Evolutionary conservation across 805 yeast genomes (phyloP).

Genomic region (Ogataea glucozyma): DNA sequence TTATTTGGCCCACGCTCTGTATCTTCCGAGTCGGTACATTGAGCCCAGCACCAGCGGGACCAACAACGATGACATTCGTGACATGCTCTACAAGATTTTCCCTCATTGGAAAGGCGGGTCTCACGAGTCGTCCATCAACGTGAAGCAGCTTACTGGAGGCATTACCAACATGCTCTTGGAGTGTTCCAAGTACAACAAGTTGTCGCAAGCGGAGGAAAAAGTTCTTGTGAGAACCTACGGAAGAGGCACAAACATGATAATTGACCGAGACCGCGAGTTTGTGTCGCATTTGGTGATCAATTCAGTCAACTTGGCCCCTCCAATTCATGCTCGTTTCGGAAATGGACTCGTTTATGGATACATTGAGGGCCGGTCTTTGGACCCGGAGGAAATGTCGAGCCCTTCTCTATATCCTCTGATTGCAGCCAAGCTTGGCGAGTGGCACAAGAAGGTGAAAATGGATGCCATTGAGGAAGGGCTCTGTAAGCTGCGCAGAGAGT

Average conservation of each 20-base stretch:
- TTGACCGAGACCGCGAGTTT: constrained; percentile 73
- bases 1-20: constrained; percentile 49
- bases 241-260: constrained; percentile 67
- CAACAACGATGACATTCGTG: constrained; percentile 39
- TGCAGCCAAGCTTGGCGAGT: constrained; percentile 66
- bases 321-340: constrained; percentile 63
- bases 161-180: constrained; percentile 61
- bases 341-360: constrained; percentile 76
- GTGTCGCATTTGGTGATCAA: constrained; percentile 66
- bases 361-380: constrained; percentile 61
- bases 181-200: constrained; percentile 36
- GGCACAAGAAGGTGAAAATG: constrained; percentile 57
- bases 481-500: constrained; percentile 37
- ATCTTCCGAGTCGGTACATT: constrained; percentile 46
- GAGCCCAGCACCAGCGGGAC: constrained; percentile 36
- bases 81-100: constrained; percentile 44
- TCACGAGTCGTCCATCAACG: constrained; percentile 31
- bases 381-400: constrained; percentile 52
- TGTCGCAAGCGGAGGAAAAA: constrained; percentile 30
- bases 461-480: constrained; percentile 50
- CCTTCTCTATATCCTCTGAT: constrained; percentile 53
- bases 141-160: constrained; percentile 58
- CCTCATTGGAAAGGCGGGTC: constrained; percentile 35
- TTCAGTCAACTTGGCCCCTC: constrained; percentile 64
- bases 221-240: constrained; percentile 73